Base-by-base conservation (phyloP, 306 rosid genomes). In the Comarum palustre region DNA sequence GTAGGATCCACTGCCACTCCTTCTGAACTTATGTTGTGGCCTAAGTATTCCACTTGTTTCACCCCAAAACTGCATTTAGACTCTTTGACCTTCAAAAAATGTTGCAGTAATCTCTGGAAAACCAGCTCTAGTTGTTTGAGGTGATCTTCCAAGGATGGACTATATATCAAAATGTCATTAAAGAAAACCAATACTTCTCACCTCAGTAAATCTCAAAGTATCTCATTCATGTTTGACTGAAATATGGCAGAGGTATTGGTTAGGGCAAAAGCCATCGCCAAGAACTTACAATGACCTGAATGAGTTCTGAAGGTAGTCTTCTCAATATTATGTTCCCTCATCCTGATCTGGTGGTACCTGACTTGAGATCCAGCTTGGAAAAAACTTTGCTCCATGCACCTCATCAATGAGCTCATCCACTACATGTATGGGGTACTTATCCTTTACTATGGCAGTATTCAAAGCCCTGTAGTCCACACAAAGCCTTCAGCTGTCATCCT, bases 51-150 rank as follows among this genome's bases (percentile, higher is more conserved):
- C 5, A 70, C 39, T 1, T 9, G 1, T 0, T 0, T 0, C 3
- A 34, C 19, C 0, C 20, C 42, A 38, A 71, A 71, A 1, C 2
- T 0, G 10, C 59, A 59, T 2, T 73, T 73, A 0, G 0, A 5
- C 0, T 13, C 1, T 3, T 43, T 60, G 2, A 27, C 2, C 3
- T 59, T 58, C 1, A 41, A 6, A 1, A 1, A 1, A 3, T 58
- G 12, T 0, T 20, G 8, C 0, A 2, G 8, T 3, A 58, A 3
- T 1, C 9, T 11, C 0, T 4, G 0, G 0, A 72, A 7, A 0
- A 72, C 68, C 1, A 2, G 0, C 4, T 8, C 8, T 0, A 68
- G 13, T 17, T 0, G 19, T 0, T 8, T 5, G 0, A 12, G 5
- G 17, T 72, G 38, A 0, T 0, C 4, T 0, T 32, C 9, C 1